Evolutionary conservation across 495 filamentous ascomycete genomes (phyloP).

Genomic region (Hyphodiscus hymeniophilus): DNA sequence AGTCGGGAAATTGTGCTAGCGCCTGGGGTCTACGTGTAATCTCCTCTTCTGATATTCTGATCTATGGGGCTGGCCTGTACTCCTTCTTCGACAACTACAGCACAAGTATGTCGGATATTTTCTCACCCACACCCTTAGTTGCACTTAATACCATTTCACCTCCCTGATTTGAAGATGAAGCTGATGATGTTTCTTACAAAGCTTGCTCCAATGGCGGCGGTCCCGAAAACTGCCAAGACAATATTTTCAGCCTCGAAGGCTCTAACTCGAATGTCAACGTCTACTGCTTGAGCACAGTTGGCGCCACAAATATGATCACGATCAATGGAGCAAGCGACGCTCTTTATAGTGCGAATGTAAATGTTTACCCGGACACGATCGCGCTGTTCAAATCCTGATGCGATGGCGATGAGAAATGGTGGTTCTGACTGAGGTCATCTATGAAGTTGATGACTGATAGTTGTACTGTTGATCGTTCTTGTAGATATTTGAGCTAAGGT

Average conservation of each 20-base stretch:
- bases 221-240: conserved; percentile 69
- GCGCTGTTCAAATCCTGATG: conserved; percentile 53
- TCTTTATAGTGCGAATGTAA: conserved; percentile 54
- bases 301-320: conserved; percentile 73
- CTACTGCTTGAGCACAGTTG: conserved; percentile 81
- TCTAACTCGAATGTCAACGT: conserved; percentile 53
- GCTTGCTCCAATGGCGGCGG: conserved; percentile 36
- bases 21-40: conserved; percentile 78
- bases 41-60: conserved; percentile 55
- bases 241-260: conserved; percentile 75
- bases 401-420: too few species aligned
- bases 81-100: conserved; percentile 82
- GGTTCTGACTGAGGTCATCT: too few species aligned
- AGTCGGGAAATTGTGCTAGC: conserved; percentile 50
- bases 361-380: conserved; percentile 69
- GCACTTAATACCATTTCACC: conserved; percentile 34
- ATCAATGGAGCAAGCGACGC: conserved; percentile 46
- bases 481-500: too few species aligned
- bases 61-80: conserved; percentile 78
- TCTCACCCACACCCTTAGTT: too few species aligned
- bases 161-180: too few species aligned
- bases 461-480: too few species aligned
- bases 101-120: conserved; percentile 58
- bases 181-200: conserved; percentile 16
- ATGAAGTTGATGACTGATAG: too few species aligned